phyloP scores from a whole-genome alignment of 441 rosid species.

The Eruca vesicaria region DNA sequence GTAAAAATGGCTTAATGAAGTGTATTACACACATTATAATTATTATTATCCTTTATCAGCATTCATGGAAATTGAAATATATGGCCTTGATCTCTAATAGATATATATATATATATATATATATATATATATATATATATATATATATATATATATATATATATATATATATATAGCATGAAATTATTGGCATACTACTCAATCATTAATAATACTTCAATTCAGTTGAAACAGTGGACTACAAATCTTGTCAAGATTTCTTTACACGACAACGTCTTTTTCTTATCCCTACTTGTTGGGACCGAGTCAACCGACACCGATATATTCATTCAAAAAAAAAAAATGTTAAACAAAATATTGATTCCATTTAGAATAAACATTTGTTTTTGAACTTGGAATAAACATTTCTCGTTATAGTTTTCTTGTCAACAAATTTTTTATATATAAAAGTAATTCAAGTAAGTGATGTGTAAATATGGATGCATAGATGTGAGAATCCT shows the following conservation, averaged over 20 bases:
- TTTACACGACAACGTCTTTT: conserved; percentile 3
- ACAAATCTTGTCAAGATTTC: conserved; percentile 9
- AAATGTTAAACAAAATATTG: too few relatives aligned
- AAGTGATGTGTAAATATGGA: not conserved
- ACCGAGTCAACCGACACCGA: not conserved
- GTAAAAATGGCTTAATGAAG: not conserved
- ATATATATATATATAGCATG: too few relatives aligned
- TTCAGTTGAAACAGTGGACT: too few relatives aligned
- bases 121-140: too few relatives aligned
- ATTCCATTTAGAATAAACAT: too few relatives aligned
- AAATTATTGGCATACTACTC: not conserved
- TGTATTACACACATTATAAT: not conserved
- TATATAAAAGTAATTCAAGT: not conserved
- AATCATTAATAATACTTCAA: too few relatives aligned
- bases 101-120: too few relatives aligned
- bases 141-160: too few relatives aligned
- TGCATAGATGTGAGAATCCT: not conserved
- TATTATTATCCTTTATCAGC: not conserved
- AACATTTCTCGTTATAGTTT: too few relatives aligned
- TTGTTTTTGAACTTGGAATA: too few relatives aligned
- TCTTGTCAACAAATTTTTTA: too few relatives aligned
- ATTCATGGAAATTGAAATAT: not conserved
- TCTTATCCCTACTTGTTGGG: conserved; percentile 6
- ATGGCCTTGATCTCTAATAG: not conserved
- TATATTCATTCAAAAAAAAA: not conserved